phyloP scores from a whole-genome alignment of 805 yeast species.

The Candida dajiaensis region DNA sequence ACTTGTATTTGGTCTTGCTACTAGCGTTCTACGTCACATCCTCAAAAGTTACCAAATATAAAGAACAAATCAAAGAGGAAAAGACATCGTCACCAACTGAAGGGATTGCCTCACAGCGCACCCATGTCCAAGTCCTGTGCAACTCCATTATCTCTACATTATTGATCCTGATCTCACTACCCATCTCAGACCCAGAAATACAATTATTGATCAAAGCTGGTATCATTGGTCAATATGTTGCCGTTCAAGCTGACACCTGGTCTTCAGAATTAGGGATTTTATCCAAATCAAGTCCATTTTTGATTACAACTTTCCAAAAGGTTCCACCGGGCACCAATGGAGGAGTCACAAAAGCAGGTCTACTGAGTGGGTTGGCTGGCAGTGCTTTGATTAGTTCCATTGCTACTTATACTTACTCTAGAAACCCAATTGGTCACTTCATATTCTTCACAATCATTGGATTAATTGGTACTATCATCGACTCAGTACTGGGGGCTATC shows the following conservation, averaged over 20 bases:
- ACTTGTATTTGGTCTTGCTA: constrained; percentile 27
- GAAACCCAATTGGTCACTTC: constrained; percentile 13
- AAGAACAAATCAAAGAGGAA: constrained; percentile 28
- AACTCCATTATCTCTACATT: constrained; percentile 35
- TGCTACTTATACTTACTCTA: constrained; percentile 21
- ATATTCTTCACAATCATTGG: constrained; percentile 29
- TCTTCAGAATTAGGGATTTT: constrained; percentile 42
- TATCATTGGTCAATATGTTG: constrained; percentile 32
- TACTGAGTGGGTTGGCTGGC: constrained; percentile 31
- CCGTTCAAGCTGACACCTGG: constrained; percentile 42
- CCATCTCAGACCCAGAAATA: constrained; percentile 4
- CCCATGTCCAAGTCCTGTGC: constrained; percentile 35
- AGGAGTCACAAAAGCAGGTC: constrained; percentile 34
- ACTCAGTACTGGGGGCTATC: constrained; percentile 37
- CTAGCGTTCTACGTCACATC: constrained; percentile 33
- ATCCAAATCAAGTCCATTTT: constrained; percentile 30
- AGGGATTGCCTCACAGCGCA: constrained; percentile 25
- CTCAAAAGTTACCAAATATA: constrained; percentile 33
- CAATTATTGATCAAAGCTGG: constrained; percentile 20
- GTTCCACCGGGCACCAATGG: constrained; percentile 46
- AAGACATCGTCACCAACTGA: constrained; percentile 24
- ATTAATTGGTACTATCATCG: constrained; percentile 31
- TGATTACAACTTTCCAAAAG: constrained; percentile 33
- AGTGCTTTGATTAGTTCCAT: constrained; percentile 29
- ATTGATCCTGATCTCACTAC: constrained; percentile 24